phyloP scores from a whole-genome alignment of 78 protist species.

The Parvularia atlantis region DNA sequence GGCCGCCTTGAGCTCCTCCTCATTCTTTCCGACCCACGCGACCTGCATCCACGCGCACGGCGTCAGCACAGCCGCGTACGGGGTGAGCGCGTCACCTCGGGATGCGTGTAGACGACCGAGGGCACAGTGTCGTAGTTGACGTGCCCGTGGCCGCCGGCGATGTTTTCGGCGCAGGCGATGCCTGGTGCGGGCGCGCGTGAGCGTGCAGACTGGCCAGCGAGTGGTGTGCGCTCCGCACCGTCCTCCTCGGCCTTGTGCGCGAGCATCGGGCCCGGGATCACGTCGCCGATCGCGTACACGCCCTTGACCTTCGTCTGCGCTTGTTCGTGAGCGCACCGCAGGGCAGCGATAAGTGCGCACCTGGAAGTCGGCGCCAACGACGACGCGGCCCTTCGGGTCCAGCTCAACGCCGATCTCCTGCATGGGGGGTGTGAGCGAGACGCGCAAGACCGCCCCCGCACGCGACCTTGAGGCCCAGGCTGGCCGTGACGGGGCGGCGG shows the following conservation, averaged over 20 bases:
- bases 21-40: constrained; percentile 96
- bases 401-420: constrained; percentile 45
- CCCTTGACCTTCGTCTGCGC: constrained; percentile 25
- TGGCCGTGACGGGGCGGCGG: constrained; percentile 80
- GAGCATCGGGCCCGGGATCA: constrained; percentile 96
- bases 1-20: constrained; percentile 83
- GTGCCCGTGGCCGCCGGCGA: constrained; percentile 73
- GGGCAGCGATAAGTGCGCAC: too few relatives aligned
- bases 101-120: constrained; percentile 96
- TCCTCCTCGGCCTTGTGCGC: constrained; percentile 99
- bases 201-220: too few relatives aligned
- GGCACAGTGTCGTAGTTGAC: constrained; percentile 98
- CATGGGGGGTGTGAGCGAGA: background rate
- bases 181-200: too few relatives aligned
- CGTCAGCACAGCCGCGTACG: too few relatives aligned
- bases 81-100: too few relatives aligned
- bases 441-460: background rate
- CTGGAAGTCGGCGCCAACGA: constrained; percentile 58
- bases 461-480: constrained; percentile 72
- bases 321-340: background rate
- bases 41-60: too few relatives aligned
- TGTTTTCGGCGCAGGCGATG: constrained; percentile 69
- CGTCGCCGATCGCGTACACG: constrained; percentile 98
- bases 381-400: constrained; percentile 71
- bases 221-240: too few relatives aligned